Conservation (phyloP, 1,284 basidiomycete genomes). For the Gomphus bonarii region DNA sequence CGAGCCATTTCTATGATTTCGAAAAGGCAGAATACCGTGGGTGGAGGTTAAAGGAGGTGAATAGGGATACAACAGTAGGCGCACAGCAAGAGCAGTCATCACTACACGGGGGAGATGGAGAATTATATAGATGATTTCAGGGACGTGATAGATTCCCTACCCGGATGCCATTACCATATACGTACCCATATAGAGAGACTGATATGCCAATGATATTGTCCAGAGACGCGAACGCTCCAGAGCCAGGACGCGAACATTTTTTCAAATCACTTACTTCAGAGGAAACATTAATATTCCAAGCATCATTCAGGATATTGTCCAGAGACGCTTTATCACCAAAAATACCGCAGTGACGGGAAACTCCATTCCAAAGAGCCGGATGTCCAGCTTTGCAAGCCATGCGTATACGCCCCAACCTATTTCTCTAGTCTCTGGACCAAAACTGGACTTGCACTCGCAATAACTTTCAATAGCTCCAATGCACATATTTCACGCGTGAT, state of each 20-base stretch:
- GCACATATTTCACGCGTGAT: conserved; percentile 22
- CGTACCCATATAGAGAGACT: too few relatives aligned
- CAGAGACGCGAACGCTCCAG: background rate
- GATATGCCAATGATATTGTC: background rate
- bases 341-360: conserved; percentile 32
- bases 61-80: background rate
- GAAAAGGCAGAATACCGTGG: too few relatives aligned
- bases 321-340: too few relatives aligned
- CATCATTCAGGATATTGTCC: too few relatives aligned
- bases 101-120: too few relatives aligned
- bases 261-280: too few relatives aligned
- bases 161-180: too few relatives aligned
- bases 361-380: conserved; percentile 32
- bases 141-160: too few relatives aligned
- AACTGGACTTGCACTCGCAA: conserved; percentile 16
- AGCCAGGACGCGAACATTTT: background rate
- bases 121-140: too few relatives aligned
- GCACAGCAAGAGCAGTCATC: background rate
- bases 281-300: too few relatives aligned
- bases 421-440: conserved; percentile 19
- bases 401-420: conserved; percentile 21
- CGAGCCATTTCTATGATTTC: conserved; percentile 30
- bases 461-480: conserved; percentile 19
- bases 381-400: conserved; percentile 26
- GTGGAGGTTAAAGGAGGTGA: background rate